A percentile compares a stretch with the other conserved stretches of the same genome.
phyloP scores from a whole-genome alignment of 2,329 filamentous ascomycete species.

The Verticillium zaregamsianum region DNA sequence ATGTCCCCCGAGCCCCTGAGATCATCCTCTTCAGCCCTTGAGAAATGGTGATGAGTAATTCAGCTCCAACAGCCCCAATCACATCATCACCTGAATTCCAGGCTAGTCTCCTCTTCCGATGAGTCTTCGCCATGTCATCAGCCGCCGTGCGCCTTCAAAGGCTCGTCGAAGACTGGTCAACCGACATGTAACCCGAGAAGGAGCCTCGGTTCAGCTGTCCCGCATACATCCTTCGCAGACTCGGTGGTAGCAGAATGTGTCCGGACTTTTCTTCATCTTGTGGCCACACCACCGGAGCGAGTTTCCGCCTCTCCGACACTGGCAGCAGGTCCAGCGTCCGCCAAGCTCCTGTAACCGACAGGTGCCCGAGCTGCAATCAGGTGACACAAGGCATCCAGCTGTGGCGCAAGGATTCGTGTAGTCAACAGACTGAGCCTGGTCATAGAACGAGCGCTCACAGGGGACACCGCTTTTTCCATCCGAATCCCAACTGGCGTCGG shows the following conservation, averaged over 20 bases:
- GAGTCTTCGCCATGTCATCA: neutral
- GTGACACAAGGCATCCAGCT: conserved; percentile 40
- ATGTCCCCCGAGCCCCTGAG: neutral
- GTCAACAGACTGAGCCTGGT: conserved; percentile 26
- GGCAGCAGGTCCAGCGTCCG: conserved; percentile 46
- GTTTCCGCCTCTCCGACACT: conserved; percentile 42
- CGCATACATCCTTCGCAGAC: conserved; percentile 39
- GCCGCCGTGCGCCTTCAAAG: neutral
- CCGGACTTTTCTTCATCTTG: conserved; percentile 38
- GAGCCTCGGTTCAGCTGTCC: conserved; percentile 17
- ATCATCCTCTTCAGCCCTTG: neutral
- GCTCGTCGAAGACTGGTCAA: neutral
- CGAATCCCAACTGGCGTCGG: conserved; percentile 25
- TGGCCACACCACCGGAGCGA: conserved; percentile 40
- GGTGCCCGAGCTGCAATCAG: conserved; percentile 40
- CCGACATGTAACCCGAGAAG: neutral
- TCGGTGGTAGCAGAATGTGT: conserved; percentile 49
- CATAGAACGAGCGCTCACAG: conserved; percentile 19
- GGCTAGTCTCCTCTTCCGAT: neutral
- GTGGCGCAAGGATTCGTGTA: conserved; percentile 38
- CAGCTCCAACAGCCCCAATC: neutral
- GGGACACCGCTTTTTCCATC: conserved; percentile 18
- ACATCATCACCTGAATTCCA: too few species aligned
- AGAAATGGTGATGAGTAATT: neutral
- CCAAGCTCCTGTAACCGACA: conserved; percentile 46